A percentile compares a stretch with the other conserved stretches of the same genome.
Evolutionary conservation across 352 stramenopile genomes (phyloP).

Genomic region (Globisporangium viniferum): DNA sequence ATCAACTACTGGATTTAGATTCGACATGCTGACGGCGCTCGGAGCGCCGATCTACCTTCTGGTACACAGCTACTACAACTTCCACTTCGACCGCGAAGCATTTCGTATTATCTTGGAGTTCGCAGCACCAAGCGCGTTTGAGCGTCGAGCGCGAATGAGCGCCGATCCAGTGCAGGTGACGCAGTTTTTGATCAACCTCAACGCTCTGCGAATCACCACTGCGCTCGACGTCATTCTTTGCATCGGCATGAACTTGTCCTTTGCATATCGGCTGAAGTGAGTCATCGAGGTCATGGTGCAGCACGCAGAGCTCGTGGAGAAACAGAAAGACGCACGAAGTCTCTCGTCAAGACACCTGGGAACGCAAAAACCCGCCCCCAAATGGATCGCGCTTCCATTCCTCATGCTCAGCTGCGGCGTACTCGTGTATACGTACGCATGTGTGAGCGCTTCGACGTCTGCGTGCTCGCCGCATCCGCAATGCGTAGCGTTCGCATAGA

Average conservation of each 20-base stretch:
- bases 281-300: constrained; percentile 22
- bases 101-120: constrained; percentile 23
- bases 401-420: constrained; percentile 11
- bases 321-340: too few relatives aligned
- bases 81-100: constrained; percentile 28
- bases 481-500: constrained; percentile 28
- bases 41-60: constrained; percentile 26
- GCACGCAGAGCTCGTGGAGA: not conserved
- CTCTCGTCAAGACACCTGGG: too few relatives aligned
- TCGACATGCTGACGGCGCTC: constrained; percentile 30
- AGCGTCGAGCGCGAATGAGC: constrained; percentile 23
- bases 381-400: constrained; percentile 11
- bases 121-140: constrained; percentile 19
- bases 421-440: constrained; percentile 10
- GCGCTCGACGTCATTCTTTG: constrained; percentile 23
- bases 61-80: constrained; percentile 22
- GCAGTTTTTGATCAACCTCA: constrained; percentile 26
- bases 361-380: constrained; percentile 11
- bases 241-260: constrained; percentile 32
- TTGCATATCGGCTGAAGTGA: constrained; percentile 31
- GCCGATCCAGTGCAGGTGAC: constrained; percentile 28
- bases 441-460: constrained; percentile 6
- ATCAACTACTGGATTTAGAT: constrained; percentile 4
- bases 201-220: constrained; percentile 30
- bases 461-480: constrained; percentile 17